These are phyloP conservation scores for Aquilaria agallochum DNA, from an alignment of 441 rosid genomes.

Conservation along the genomic window DNA sequence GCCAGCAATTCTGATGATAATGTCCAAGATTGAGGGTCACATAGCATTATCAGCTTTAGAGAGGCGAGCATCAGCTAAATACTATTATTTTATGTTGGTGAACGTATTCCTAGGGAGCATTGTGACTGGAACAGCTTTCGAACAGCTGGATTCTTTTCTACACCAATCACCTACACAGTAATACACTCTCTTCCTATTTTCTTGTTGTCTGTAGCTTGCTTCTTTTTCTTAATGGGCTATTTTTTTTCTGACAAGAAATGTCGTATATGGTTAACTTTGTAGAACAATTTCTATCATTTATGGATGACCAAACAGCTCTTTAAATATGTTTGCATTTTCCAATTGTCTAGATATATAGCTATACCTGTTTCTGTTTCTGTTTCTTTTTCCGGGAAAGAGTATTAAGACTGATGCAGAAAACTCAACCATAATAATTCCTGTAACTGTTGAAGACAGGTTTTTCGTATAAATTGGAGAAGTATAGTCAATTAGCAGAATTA, in stretches of 20 bases:
- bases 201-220: neutral
- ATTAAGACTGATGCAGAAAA: too few species aligned
- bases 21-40: constrained; percentile 96
- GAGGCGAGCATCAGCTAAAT: constrained; percentile 81
- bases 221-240: neutral
- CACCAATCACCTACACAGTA: constrained; percentile 91
- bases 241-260: neutral
- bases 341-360: too few species aligned
- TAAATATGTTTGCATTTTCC: too few species aligned
- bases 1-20: constrained; percentile 65
- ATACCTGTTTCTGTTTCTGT: too few species aligned
- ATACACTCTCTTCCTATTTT: constrained; percentile 16
- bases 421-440: too few species aligned
- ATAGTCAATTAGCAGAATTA: too few species aligned
- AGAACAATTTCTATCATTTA: too few species aligned
- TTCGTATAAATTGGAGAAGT: too few species aligned
- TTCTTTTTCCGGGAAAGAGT: too few species aligned
- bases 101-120: constrained; percentile 98
- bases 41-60: constrained; percentile 75
- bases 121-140: constrained; percentile 81
- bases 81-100: constrained; percentile 92
- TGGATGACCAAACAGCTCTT: too few species aligned
- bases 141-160: constrained; percentile 87
- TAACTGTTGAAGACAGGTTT: too few species aligned
- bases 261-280: too few species aligned